Percentiles rank a stretch among this genome's conserved stretches.
These are phyloP conservation scores for Cucumis sativus DNA, from an alignment of 306 rosid genomes.

Conservation along the genomic window DNA sequence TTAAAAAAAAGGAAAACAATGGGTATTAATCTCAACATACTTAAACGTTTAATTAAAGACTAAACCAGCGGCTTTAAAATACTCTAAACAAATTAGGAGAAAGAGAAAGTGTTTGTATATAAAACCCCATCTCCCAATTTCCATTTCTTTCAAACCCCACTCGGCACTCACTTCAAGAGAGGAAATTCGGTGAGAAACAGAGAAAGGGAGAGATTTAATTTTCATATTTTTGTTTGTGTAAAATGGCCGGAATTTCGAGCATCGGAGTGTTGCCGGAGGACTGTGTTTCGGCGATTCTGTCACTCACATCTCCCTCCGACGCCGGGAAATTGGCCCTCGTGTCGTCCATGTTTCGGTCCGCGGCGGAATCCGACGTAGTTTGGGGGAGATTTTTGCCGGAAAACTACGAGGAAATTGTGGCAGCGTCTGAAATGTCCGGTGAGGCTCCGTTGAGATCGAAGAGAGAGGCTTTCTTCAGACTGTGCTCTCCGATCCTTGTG, in stretches of 20 bases:
- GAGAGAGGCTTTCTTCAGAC: slow-evolving; percentile 30
- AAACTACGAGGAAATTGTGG: slow-evolving; percentile 24
- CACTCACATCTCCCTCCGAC: slow-evolving; percentile 30
- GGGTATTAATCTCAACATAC: too few species aligned
- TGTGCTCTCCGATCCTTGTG: slow-evolving; percentile 31
- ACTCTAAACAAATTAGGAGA: background rate
- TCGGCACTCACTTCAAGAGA: background rate
- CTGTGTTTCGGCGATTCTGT: slow-evolving; percentile 29
- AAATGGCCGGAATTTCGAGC: background rate
- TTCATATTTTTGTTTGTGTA: too few species aligned
- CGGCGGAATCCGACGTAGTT: slow-evolving; percentile 30
- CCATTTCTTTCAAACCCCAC: background rate
- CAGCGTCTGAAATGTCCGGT: slow-evolving; percentile 7
- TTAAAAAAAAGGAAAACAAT: too few species aligned
- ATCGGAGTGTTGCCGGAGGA: slow-evolving; percentile 31
- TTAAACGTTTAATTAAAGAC: too few species aligned
- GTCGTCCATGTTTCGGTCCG: slow-evolving; percentile 26
- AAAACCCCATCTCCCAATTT: background rate
- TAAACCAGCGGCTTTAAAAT: background rate
- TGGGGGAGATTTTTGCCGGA: slow-evolving; percentile 51
- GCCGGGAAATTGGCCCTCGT: slow-evolving; percentile 29
- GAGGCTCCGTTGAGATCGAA: slow-evolving; percentile 16
- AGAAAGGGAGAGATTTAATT: too few species aligned
- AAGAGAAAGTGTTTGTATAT: background rate
- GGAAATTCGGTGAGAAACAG: background rate